Evolutionary conservation across 306 rosid species (phyloP).

Genomic region (Inga leiocalycina): DNA sequence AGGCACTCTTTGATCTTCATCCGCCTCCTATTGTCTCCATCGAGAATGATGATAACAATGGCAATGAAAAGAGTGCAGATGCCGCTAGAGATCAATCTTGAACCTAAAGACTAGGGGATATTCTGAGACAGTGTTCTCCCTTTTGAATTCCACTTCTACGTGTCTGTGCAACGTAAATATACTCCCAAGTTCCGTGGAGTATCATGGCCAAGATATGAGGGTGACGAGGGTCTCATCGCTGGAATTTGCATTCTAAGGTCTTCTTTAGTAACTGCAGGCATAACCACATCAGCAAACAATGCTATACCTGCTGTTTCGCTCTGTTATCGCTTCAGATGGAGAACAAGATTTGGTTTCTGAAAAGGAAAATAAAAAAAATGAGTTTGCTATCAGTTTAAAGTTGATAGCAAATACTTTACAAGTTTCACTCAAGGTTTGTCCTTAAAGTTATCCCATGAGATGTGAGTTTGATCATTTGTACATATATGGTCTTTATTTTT

Average conservation of each 20-base stretch:
- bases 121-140: conserved; percentile 17
- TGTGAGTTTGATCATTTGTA: conserved; percentile 31
- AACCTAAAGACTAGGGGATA: conserved; percentile 30
- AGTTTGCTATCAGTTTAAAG: background rate
- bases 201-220: conserved; percentile 16
- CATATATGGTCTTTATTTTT: conserved; percentile 27
- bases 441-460: conserved; percentile 9
- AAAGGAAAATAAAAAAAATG: background rate
- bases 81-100: conserved; percentile 31
- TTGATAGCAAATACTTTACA: conserved; percentile 1
- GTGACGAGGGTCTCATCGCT: background rate
- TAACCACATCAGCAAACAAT: conserved; percentile 9
- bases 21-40: conserved; percentile 64
- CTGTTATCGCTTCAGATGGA: conserved; percentile 6
- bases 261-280: conserved; percentile 1
- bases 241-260: conserved; percentile 16
- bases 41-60: conserved; percentile 38
- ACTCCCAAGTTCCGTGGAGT: conserved; percentile 17
- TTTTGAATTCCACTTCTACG: conserved; percentile 19
- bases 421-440: background rate
- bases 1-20: conserved; percentile 54
- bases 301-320: conserved; percentile 19
- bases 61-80: conserved; percentile 34
- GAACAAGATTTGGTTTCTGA: conserved; percentile 12
- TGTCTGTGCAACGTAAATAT: conserved; percentile 14